Evolutionary conservation across 2,329 filamentous ascomycete species (phyloP).

Genomic region (Apiospora kogelbergensis): DNA sequence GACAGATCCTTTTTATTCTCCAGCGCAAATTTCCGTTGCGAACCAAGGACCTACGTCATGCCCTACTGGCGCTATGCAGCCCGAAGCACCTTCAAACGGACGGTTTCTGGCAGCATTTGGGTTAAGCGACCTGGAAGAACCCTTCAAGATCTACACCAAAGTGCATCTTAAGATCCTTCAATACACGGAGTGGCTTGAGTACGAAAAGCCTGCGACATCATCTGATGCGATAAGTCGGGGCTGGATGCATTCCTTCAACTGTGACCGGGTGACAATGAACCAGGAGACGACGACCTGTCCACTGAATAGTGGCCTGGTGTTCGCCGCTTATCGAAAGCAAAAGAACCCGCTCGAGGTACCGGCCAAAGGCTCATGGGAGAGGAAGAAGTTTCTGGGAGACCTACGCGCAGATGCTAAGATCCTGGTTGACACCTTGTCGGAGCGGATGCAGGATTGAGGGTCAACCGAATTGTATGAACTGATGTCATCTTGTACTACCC

Average conservation of each 20-base stretch:
- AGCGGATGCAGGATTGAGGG: not conserved
- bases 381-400: constrained; percentile 34
- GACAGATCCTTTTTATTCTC: constrained; percentile 19
- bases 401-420: constrained; percentile 51
- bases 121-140: constrained; percentile 48
- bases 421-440: constrained; percentile 41
- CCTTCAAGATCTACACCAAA: constrained; percentile 50
- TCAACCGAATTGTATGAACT: not conserved
- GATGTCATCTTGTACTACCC: not conserved
- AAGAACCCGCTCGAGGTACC: constrained; percentile 36
- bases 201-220: constrained; percentile 21
- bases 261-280: constrained; percentile 30
- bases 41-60: not conserved
- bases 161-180: constrained; percentile 52
- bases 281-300: constrained; percentile 41
- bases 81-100: constrained; percentile 37
- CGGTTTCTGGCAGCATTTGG: constrained; percentile 57
- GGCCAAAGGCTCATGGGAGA: constrained; percentile 38
- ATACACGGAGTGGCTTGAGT: constrained; percentile 53
- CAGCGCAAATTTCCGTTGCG: constrained; percentile 10
- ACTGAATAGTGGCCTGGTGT: constrained; percentile 54
- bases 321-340: constrained; percentile 55
- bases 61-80: constrained; percentile 14
- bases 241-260: constrained; percentile 9
- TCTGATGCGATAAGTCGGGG: constrained; percentile 3